phyloP scores from a whole-genome alignment of 768 basidiomycete species.

The Chalciporus pseudorubinellus region DNA sequence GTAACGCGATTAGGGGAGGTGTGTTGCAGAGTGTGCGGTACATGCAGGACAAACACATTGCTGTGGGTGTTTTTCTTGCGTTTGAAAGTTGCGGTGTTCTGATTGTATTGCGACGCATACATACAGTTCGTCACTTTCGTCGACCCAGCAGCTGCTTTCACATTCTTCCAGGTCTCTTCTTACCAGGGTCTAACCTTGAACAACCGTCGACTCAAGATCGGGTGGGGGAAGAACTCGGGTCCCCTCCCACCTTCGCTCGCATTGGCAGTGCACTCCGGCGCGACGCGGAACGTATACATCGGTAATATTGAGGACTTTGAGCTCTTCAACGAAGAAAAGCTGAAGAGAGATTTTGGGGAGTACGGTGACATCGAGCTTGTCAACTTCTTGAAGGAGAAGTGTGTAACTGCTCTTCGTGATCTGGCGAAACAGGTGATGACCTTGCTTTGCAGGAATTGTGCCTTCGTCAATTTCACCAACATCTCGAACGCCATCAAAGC shows the following conservation, averaged over 20 bases:
- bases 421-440: not conserved
- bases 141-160: conserved; percentile 88
- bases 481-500: conserved; percentile 96
- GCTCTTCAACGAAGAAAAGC: conserved; percentile 81
- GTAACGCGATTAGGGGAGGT: conserved; percentile 96
- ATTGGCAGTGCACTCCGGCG: conserved; percentile 87
- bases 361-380: conserved; percentile 96
- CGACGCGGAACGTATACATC: conserved; percentile 95
- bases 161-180: conserved; percentile 91
- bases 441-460: conserved; percentile 68
- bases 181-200: conserved; percentile 89
- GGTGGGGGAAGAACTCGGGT: conserved; percentile 97
- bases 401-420: conserved; percentile 38
- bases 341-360: conserved; percentile 92
- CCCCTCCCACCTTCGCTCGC: conserved; percentile 81
- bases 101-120: not conserved
- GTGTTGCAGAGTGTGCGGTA: conserved; percentile 93
- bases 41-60: conserved; percentile 97
- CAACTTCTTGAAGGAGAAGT: conserved; percentile 95
- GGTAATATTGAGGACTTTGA: conserved; percentile 97
- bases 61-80: conserved; percentile 50
- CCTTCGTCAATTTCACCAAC: conserved; percentile 95
- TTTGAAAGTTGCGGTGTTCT: not conserved
- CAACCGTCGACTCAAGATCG: conserved; percentile 92
- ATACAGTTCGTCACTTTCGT: conserved; percentile 92